Percentiles rank a stretch among this genome's conserved stretches.
phyloP scores from a whole-genome alignment of 306 rosid species.

The Datisca glomerata region DNA sequence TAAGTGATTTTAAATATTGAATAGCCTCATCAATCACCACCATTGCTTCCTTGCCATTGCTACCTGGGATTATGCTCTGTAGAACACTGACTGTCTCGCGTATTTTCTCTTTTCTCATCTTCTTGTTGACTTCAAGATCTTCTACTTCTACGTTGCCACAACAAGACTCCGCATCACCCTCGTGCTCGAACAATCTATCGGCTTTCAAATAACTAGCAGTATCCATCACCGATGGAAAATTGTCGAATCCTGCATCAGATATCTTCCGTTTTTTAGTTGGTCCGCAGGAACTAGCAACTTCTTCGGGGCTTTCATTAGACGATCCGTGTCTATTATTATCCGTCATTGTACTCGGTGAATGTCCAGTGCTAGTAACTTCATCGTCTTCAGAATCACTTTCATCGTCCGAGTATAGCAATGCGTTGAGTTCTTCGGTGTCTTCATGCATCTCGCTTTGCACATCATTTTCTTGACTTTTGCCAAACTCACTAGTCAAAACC shows the following conservation, averaged over 20 bases:
- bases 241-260: conserved; percentile 20
- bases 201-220: conserved; percentile 48
- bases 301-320: conserved; percentile 17
- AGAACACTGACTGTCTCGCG: conserved; percentile 55
- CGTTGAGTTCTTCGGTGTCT: conserved; percentile 88
- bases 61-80: conserved; percentile 68
- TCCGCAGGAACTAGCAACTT: conserved; percentile 58
- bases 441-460: conserved; percentile 82
- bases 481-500: conserved; percentile 27
- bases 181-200: conserved; percentile 19
- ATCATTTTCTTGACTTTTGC: conserved; percentile 28
- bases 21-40: conserved; percentile 84
- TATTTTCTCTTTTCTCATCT: conserved; percentile 57
- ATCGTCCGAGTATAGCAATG: conserved; percentile 77
- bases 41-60: conserved; percentile 52
- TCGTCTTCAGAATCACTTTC: conserved; percentile 59
- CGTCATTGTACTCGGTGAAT: conserved; percentile 73
- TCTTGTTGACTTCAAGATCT: conserved; percentile 38
- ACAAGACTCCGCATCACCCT: conserved; percentile 60
- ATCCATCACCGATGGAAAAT: conserved; percentile 30
- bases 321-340: conserved; percentile 27
- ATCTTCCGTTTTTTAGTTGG: conserved; percentile 55
- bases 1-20: conserved; percentile 54
- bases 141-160: conserved; percentile 32
- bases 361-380: conserved; percentile 97